These are phyloP conservation scores for Cyanodermella asteris DNA, from an alignment of 2,329 filamentous ascomycete species.

Conservation along the genomic window DNA sequence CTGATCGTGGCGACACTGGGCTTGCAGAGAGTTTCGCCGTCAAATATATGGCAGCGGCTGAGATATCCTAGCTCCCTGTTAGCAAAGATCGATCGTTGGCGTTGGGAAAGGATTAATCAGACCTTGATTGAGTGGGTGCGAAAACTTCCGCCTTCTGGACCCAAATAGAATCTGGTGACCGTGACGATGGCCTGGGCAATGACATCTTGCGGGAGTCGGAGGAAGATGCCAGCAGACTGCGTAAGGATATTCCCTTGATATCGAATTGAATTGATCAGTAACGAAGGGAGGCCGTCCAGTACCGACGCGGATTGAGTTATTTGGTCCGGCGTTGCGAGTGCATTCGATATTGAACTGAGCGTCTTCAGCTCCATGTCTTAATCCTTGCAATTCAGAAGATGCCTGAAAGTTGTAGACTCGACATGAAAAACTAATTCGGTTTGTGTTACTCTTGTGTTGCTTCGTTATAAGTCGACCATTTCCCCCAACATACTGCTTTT, in stretches of 20 bases:
- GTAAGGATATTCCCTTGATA: conserved; percentile 23
- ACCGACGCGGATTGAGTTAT: conserved; percentile 21
- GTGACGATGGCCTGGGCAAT: conserved; percentile 70
- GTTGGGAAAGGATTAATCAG: background rate
- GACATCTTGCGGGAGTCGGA: conserved; percentile 66
- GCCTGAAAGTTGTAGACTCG: background rate
- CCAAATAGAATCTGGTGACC: conserved; percentile 60
- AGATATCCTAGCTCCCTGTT: conserved; percentile 40
- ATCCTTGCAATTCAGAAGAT: conserved; percentile 1
- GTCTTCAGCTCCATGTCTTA: conserved; percentile 1
- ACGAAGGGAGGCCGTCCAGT: conserved; percentile 19
- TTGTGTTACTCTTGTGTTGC: background rate
- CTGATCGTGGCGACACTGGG: conserved; percentile 54
- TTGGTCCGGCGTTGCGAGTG: conserved; percentile 22
- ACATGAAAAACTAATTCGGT: background rate
- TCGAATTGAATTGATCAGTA: conserved; percentile 21
- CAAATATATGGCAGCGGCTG: conserved; percentile 61
- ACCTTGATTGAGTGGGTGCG: conserved; percentile 22
- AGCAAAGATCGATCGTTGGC: background rate
- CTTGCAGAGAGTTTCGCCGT: conserved; percentile 61
- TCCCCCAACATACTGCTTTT: background rate
- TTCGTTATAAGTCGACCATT: background rate
- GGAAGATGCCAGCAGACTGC: conserved; percentile 36
- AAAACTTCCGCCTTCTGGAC: conserved; percentile 22
- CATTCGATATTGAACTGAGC: conserved; percentile 17